Evolutionary conservation across 768 basidiomycete genomes (phyloP), one percentile per base, ranked within the genome.

Genomic region (Phaffia tasmanica): DNA sequence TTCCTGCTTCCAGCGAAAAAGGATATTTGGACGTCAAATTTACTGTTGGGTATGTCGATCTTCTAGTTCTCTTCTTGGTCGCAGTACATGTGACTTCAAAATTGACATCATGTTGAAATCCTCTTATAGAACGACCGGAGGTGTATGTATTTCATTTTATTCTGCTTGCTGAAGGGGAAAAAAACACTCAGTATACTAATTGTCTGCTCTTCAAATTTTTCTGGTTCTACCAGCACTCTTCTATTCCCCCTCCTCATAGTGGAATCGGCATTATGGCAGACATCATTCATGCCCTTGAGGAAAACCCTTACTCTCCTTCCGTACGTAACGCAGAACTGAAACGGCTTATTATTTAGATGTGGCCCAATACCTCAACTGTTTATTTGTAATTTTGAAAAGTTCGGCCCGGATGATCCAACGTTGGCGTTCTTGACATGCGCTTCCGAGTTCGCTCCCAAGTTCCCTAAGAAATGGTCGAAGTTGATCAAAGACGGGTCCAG

Each of bases 211-310:
- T 58, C 50, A 23, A 19, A n/a, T 19, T 55, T 9, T 30, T 50
- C 7, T 19, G 8, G 9, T 19, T 25, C n/a, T 48, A 16, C 53
- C 53, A 74, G 67, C 75, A 76, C 69, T 74, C 73, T 8, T 73
- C 72, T 15, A 72, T 74, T 8, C 75, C 75, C 16, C 75, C 73
- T 27, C 54, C 63, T 19, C 66, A 58, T 62, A 72, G 70, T 21
- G 73, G 74, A 29, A 76, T 76, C 54, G 74, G 74, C 0, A 71
- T 76, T 68, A 73, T 74, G 71, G 68, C 70, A 1, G 69, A 72
- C 35, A 63, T 74, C 58, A 69, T 74, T 15, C 47, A 61, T 18
- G 73, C 71, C 1, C 66, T 75, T 23, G 71, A 76, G 51, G 67
- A 70, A 18, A 73, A 75, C 62, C 74, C 73, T 1, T 75, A 73